phyloP scores from a whole-genome alignment of 2,329 filamentous ascomycete genomes.

The Chalaropsis thielavioides region DNA sequence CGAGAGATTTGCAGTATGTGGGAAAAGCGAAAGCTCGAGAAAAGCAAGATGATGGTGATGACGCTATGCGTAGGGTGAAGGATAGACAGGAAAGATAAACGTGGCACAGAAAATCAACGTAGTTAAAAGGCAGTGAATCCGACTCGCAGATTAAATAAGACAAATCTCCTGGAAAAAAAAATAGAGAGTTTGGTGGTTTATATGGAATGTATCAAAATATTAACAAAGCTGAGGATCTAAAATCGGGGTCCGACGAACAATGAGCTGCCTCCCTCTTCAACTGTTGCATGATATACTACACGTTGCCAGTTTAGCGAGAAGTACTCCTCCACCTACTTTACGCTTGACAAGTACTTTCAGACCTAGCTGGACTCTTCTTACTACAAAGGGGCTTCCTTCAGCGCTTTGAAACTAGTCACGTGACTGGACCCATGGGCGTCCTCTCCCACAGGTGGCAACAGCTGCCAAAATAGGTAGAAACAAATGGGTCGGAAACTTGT shows the following conservation, averaged over 20 bases:
- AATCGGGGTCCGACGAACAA: neutral
- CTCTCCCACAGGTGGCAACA: neutral
- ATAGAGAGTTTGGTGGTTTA: neutral
- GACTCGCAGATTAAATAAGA: neutral
- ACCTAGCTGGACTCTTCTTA: neutral
- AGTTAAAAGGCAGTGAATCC: neutral
- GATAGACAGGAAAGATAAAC: neutral
- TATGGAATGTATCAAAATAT: neutral
- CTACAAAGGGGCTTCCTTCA: neutral
- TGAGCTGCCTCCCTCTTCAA: neutral
- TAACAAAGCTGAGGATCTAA: constrained; percentile 2
- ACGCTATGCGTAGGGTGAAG: neutral
- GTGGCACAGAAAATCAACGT: neutral
- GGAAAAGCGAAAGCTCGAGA: neutral
- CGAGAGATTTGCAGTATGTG: constrained; percentile 1
- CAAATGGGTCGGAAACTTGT: neutral
- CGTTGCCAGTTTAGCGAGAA: neutral
- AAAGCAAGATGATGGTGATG: neutral
- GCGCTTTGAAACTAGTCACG: neutral
- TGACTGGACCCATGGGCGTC: neutral
- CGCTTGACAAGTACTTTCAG: neutral
- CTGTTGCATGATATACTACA: constrained; percentile 1
- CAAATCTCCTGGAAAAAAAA: neutral
- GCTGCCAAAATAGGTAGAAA: neutral
- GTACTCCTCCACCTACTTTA: neutral